Evolutionary conservation across 2,329 filamentous ascomycete species (phyloP).

Genomic region (Arachnomyces sp.): DNA sequence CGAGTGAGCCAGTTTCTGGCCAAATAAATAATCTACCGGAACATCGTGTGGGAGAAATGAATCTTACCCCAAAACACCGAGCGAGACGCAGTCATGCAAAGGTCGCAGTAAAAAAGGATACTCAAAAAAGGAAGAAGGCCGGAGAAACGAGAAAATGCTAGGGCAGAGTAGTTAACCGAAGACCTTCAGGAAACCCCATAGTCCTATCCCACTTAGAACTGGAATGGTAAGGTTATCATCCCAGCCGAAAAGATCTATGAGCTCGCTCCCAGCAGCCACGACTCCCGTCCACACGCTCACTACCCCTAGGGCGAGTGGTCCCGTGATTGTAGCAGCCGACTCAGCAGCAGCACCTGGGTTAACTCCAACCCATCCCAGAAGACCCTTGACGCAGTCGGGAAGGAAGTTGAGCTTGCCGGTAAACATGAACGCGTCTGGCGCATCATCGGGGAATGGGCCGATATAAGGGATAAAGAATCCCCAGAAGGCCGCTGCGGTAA

Average conservation of each 20-base stretch:
- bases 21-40: too few relatives aligned
- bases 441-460: conserved; percentile 60
- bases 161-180: conserved; percentile 48
- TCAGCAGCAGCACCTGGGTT: conserved; percentile 37
- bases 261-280: conserved; percentile 79
- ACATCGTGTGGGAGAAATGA: too few relatives aligned
- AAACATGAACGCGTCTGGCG: conserved; percentile 69
- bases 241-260: conserved; percentile 84
- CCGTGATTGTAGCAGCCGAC: conserved; percentile 51
- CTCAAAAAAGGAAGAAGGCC: not conserved
- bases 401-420: conserved; percentile 61
- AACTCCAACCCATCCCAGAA: conserved; percentile 47
- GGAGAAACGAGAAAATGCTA: too few relatives aligned
- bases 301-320: conserved; percentile 63
- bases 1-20: too few relatives aligned
- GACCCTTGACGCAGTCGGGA: conserved; percentile 50
- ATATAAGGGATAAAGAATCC: conserved; percentile 67
- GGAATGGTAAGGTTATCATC: conserved; percentile 98
- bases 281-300: conserved; percentile 86
- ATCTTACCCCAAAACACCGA: too few relatives aligned
- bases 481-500: conserved; percentile 79
- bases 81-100: too few relatives aligned
- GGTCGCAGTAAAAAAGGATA: conserved; percentile 1
- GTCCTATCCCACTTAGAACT: conserved; percentile 74
- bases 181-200: conserved; percentile 84